Evolutionary conservation across 805 yeast genomes (phyloP).

Genomic region (Saccharomycopsis fermentans): DNA sequence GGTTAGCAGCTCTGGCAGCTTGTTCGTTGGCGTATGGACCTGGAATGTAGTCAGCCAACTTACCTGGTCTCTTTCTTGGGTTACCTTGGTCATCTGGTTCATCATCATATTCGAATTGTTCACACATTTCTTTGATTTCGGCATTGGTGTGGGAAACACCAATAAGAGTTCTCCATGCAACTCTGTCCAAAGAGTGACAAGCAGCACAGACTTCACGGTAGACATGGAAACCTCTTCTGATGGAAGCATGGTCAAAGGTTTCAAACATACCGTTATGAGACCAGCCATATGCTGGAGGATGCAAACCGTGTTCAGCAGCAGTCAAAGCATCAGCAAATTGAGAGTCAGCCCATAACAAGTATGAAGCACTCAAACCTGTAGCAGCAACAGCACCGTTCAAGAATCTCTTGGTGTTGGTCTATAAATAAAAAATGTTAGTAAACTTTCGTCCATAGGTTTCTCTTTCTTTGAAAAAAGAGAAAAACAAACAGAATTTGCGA

Average conservation of each 20-base stretch:
- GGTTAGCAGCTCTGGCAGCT: constrained; percentile 99
- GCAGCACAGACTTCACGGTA: constrained; percentile 99
- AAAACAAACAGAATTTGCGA: neutral
- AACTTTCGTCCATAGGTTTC: neutral
- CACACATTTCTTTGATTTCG: constrained; percentile 90
- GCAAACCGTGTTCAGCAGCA: constrained; percentile 97
- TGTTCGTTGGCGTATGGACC: constrained; percentile 96
- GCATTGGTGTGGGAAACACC: constrained; percentile 89
- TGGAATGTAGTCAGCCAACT: constrained; percentile 89
- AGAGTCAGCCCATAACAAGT: constrained; percentile 72
- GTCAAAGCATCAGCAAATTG: constrained; percentile 93
- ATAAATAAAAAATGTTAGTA: neutral
- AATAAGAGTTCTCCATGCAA: constrained; percentile 97
- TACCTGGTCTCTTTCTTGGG: constrained; percentile 93
- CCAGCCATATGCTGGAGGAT: constrained; percentile 90
- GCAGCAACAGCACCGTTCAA: constrained; percentile 57
- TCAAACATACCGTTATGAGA: constrained; percentile 87
- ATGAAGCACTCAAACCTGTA: constrained; percentile 73
- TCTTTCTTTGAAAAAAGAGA: neutral
- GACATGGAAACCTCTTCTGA: constrained; percentile 98
- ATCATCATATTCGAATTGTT: constrained; percentile 94
- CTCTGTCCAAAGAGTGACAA: constrained; percentile 93
- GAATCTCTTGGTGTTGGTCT: constrained; percentile 26
- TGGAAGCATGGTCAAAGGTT: constrained; percentile 87
- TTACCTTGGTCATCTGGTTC: constrained; percentile 97